Percentiles rank a stretch among this genome's conserved stretches.
phyloP scores from a whole-genome alignment of 352 stramenopile species.

The Phytophthora boehmeriae region DNA sequence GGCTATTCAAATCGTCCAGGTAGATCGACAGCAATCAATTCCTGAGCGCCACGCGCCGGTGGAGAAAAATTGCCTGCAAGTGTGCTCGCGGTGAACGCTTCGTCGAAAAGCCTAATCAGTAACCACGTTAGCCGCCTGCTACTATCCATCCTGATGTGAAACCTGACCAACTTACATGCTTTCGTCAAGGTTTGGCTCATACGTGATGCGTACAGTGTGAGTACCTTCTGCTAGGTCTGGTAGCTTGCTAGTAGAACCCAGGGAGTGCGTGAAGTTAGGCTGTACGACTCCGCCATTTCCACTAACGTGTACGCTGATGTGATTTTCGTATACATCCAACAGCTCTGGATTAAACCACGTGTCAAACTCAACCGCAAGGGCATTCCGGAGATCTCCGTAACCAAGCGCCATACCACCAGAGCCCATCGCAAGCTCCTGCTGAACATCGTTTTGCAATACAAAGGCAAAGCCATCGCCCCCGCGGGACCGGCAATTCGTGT shows the following conservation, averaged over 20 bases:
- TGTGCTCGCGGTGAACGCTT: constrained; percentile 59
- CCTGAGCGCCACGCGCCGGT: constrained; percentile 62
- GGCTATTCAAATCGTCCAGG: constrained; percentile 86
- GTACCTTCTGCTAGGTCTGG: constrained; percentile 81
- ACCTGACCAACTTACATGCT: constrained; percentile 39
- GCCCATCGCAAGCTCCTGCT: constrained; percentile 64
- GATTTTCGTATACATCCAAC: constrained; percentile 91
- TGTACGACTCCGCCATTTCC: constrained; percentile 39
- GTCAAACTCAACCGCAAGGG: constrained; percentile 92
- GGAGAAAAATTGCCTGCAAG: constrained; percentile 73
- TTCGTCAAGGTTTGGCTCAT: constrained; percentile 75
- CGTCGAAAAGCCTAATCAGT: constrained; percentile 53
- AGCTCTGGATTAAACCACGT: constrained; percentile 92
- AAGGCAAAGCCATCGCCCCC: constrained; percentile 84
- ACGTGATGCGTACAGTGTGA: constrained; percentile 74
- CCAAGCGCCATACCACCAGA: constrained; percentile 77
- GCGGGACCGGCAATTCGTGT: constrained; percentile 82
- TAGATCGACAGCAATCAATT: constrained; percentile 83
- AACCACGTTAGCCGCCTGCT: constrained; percentile 13
- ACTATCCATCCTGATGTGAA: neutral
- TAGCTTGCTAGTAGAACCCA: constrained; percentile 73
- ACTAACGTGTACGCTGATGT: constrained; percentile 88
- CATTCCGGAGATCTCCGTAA: constrained; percentile 87
- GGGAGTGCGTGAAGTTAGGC: constrained; percentile 79
- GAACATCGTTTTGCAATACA: constrained; percentile 82